Conservation (phyloP, 2,329 filamentous ascomycete species). For the Verticillium klebahnii region DNA sequence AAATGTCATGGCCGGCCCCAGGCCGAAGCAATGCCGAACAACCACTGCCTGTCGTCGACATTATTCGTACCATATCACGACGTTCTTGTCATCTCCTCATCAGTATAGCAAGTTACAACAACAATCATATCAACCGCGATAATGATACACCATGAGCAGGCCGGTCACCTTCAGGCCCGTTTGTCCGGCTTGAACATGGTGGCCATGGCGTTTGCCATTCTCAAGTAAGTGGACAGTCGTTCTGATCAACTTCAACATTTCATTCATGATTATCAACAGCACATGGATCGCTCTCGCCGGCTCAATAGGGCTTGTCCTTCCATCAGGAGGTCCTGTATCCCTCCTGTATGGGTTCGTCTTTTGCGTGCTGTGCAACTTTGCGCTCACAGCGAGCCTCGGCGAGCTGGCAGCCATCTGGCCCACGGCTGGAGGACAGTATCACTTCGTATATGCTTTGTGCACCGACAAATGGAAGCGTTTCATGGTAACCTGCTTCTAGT, state of each 20-base stretch:
- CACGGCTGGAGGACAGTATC: conserved; percentile 41
- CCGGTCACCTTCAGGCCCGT: conserved; percentile 28
- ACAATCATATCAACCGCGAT: not conserved
- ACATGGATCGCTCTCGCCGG: conserved; percentile 36
- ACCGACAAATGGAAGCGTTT: conserved; percentile 30
- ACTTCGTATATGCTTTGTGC: conserved; percentile 36
- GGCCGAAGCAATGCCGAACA: not conserved
- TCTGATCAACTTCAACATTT: no score
- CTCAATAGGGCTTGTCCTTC: conserved; percentile 34
- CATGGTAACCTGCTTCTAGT: conserved; percentile 19
- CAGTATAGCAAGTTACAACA: not conserved
- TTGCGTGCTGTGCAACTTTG: conserved; percentile 38
- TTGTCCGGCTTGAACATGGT: conserved; percentile 36
- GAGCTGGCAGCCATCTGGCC: conserved; percentile 40
- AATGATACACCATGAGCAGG: not conserved
- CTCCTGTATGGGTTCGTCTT: conserved; percentile 42
- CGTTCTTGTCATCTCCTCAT: not conserved
- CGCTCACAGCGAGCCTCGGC: conserved; percentile 34
- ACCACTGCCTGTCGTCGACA: not conserved
- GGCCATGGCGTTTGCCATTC: conserved; percentile 36
- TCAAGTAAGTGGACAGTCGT: conserved; percentile 25
- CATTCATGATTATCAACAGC: conserved; percentile 10
- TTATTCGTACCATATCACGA: not conserved
- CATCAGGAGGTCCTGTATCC: conserved; percentile 34
- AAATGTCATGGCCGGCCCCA: not conserved